phyloP scores from a whole-genome alignment of 108 stramenopile species.

The Hondaea fermentalgiana region DNA sequence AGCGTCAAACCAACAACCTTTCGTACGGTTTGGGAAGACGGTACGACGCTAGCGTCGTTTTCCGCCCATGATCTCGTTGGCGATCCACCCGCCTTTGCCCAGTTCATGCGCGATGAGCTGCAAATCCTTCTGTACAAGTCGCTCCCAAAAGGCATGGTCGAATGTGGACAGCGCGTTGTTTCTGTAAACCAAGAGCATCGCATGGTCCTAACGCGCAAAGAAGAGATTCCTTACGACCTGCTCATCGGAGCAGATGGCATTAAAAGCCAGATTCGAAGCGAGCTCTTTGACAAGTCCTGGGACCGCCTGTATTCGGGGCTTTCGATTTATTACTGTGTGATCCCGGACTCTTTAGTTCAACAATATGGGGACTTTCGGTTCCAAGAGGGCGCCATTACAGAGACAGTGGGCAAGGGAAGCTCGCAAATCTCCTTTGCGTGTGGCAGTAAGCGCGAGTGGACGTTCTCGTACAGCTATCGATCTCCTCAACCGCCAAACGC shows the following conservation, averaged over 20 bases:
- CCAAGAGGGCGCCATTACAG: neutral
- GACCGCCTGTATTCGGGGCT: neutral
- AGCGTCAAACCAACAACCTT: neutral
- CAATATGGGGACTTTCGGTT: neutral
- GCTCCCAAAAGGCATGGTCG: constrained; percentile 20
- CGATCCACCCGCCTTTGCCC: constrained; percentile 1
- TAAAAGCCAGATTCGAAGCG: constrained; percentile 16
- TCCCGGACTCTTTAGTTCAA: neutral
- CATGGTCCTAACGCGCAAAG: neutral
- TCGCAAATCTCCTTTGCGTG: neutral
- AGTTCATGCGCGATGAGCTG: constrained; percentile 34
- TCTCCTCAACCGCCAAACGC: neutral
- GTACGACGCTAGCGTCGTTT: constrained; percentile 26
- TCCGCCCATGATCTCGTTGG: constrained; percentile 21
- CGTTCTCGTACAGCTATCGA: neutral
- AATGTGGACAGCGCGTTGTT: constrained; percentile 20
- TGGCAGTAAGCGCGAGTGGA: neutral
- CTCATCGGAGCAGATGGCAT: constrained; percentile 39
- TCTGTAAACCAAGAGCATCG: neutral
- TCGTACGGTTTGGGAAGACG: constrained; percentile 14
- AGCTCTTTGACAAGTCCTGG: neutral
- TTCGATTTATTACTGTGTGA: neutral
- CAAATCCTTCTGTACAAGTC: constrained; percentile 13
- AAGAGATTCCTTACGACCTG: constrained; percentile 29
- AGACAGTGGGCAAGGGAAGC: neutral